Evolutionary conservation across 257 asterid genomes (phyloP).

Genomic region (Solanum etuberosum): DNA sequence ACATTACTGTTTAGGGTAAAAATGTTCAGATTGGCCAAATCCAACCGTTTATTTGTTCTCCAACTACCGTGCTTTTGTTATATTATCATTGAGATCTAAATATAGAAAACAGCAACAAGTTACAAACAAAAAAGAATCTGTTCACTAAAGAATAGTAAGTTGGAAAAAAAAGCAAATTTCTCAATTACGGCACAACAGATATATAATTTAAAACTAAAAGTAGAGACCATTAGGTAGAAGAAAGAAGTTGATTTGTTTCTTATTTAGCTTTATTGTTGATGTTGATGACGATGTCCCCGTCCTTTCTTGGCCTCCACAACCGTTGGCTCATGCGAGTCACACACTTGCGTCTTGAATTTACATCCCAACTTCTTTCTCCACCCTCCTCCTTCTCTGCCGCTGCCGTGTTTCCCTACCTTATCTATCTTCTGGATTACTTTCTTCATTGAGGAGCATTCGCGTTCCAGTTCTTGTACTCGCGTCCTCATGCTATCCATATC

Average conservation of each 20-base stretch:
- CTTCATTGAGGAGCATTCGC: constrained; percentile 79
- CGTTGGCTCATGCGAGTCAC: constrained; percentile 81
- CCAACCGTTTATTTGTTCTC: too few species aligned
- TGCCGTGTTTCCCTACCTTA: constrained; percentile 21
- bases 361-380: constrained; percentile 81
- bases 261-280: constrained; percentile 6
- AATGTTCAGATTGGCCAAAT: too few species aligned
- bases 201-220: neutral
- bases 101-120: neutral
- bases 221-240: neutral
- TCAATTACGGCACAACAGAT: neutral
- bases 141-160: neutral
- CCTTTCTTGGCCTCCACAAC: constrained; percentile 44
- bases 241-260: neutral
- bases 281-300: constrained; percentile 42
- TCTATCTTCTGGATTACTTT: constrained; percentile 63
- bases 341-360: constrained; percentile 84
- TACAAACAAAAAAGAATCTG: neutral
- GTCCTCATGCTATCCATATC: constrained; percentile 84
- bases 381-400: constrained; percentile 8
- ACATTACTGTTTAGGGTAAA: neutral
- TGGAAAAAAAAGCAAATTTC: neutral
- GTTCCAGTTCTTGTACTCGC: constrained; percentile 79
- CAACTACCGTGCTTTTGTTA: neutral
- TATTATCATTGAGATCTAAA: neutral